Base-by-base conservation (phyloP, 2,329 filamentous ascomycete genomes). In the Magnaporthales sp. region DNA sequence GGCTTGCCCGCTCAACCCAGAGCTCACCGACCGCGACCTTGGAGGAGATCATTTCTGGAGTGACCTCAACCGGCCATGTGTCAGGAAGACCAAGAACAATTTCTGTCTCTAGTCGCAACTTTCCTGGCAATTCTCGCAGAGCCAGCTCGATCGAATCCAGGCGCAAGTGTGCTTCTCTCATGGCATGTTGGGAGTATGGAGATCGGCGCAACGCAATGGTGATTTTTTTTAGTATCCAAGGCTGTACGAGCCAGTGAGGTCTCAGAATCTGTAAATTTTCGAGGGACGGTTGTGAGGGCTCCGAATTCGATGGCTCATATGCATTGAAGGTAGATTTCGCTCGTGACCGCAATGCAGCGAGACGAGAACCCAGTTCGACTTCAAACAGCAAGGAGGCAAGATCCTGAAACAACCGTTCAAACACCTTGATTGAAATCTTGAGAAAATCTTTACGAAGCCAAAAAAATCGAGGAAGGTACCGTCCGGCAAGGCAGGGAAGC, bases 1-100 rank as follows among this genome's bases (percentile, higher is more conserved):
- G 64, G 22, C 64, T 66, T 10, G 64, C 64, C 24, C 64, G 64
- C 31, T 66, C 64, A 7, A 66, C 54, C 64, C 64, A 66, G 15
- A 66, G 56, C 3, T 62, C 24, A 11, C 64, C 64, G 6, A 56
- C 51, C 10, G 54, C 15, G 10, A 60, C 56, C 27, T 26, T 22
- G 24, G 9, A 27, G 6, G 54, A 38, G 22, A 66, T 15, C 29
- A 19, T 29, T 0, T 32, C 13, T 1, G 64, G 54, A 5, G 64
- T 61, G 1, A 31, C 19, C 11, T 51, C 64, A 15, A 19, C 27
- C 15, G 26, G 4, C 56, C 54, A 66, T 56, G 11, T 24, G 7
- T 63, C 61, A 15, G 66, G 61, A 19, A 67, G 31, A 24, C 51
- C 46, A 3, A 60, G 13, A 3, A 7, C 15, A 19, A 67, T 8